Conservation (phyloP, 202 grass and related monocot genomes). For the Setaria viridis region DNA sequence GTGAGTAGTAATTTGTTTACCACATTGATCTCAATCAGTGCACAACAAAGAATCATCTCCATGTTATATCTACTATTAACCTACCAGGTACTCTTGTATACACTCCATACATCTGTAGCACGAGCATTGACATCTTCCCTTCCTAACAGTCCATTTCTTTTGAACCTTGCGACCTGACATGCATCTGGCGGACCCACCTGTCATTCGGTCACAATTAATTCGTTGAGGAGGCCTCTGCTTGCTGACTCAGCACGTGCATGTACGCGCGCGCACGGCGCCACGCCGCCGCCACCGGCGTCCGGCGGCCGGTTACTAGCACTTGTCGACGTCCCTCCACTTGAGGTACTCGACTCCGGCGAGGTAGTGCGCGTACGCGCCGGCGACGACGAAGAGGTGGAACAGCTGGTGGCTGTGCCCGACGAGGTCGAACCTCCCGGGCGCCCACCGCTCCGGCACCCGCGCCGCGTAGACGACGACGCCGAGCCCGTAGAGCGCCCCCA, state of each 20-base stretch:
- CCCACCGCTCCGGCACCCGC: constrained; percentile 83
- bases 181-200: too few relatives aligned
- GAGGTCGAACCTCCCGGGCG: constrained; percentile 75
- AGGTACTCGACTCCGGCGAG: constrained; percentile 79
- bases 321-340: constrained; percentile 81
- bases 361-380: constrained; percentile 85
- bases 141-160: too few relatives aligned
- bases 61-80: neutral
- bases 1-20: neutral
- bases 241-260: too few relatives aligned
- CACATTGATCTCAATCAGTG: neutral
- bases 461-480: constrained; percentile 68
- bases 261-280: too few relatives aligned
- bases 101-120: too few relatives aligned
- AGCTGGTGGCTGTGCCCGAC: constrained; percentile 94
- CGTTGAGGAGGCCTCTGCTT: too few relatives aligned
- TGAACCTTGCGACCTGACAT: too few relatives aligned
- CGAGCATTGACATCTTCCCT: too few relatives aligned
- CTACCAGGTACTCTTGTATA: neutral
- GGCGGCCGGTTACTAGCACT: constrained; percentile 37
- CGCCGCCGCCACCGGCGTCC: neutral
- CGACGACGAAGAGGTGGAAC: constrained; percentile 87
- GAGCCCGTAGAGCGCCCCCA: constrained; percentile 72
- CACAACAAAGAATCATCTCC: neutral
- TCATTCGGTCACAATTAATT: too few relatives aligned